A percentile compares a stretch with the other conserved stretches of the same genome.
These are phyloP conservation scores for Boletus huronensis DNA, from an alignment of 768 basidiomycete genomes.

Conservation along the genomic window DNA sequence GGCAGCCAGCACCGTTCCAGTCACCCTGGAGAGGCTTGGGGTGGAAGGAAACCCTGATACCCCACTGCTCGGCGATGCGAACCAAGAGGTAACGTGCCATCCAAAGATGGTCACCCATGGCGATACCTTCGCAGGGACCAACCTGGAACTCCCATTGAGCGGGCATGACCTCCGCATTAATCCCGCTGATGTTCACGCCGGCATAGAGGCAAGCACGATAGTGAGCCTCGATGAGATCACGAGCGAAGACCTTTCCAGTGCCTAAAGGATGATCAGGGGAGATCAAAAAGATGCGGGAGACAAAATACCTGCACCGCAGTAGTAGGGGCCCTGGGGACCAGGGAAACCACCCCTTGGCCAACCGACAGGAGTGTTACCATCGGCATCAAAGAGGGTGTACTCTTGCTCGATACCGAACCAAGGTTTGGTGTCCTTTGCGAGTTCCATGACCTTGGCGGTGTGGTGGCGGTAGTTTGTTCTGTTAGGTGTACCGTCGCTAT, in stretches of 20 bases:
- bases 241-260: constrained; percentile 95
- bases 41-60: constrained; percentile 97
- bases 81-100: constrained; percentile 96
- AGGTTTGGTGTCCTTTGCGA: constrained; percentile 71
- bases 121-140: constrained; percentile 95
- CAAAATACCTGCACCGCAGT: constrained; percentile 89
- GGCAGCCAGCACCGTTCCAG: constrained; percentile 99
- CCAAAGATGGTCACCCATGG: constrained; percentile 99
- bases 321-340: constrained; percentile 98
- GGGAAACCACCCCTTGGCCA: constrained; percentile 99
- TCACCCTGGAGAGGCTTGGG: constrained; percentile 96
- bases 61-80: constrained; percentile 97
- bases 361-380: constrained; percentile 77
- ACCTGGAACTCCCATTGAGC: constrained; percentile 99
- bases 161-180: constrained; percentile 99
- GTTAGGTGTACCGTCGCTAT: constrained; percentile 98
- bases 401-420: constrained; percentile 99
- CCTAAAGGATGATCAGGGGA: constrained; percentile 42
- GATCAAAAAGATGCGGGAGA: background rate
- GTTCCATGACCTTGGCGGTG: constrained; percentile 94
- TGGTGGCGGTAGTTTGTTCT: constrained; percentile 93
- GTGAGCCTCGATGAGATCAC: constrained; percentile 98
- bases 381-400: constrained; percentile 94
- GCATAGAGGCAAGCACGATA: constrained; percentile 95
- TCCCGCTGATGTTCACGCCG: constrained; percentile 97